Conservation (phyloP, 371 early-diverging fungal species). For the Dichotomocladium elegans region DNA sequence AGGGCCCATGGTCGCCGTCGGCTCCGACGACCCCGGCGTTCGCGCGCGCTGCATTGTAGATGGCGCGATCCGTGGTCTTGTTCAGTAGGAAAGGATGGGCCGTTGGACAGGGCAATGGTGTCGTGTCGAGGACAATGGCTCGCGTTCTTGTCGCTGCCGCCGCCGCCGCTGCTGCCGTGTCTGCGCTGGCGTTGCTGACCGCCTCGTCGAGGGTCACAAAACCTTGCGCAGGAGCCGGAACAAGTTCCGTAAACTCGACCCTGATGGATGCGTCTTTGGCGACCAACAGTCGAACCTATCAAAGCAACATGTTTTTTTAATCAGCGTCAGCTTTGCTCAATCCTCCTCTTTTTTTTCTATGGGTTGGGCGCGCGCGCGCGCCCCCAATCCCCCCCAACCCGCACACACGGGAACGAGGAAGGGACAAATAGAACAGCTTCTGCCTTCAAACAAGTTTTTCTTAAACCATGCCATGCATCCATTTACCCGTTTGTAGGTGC, state of each 20-base stretch:
- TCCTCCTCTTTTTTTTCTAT: background rate
- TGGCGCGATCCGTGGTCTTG: constrained; percentile 56
- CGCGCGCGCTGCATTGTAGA: constrained; percentile 48
- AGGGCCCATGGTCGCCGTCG: constrained; percentile 23
- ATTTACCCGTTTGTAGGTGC: background rate
- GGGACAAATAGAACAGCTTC: background rate
- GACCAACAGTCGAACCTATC: constrained; percentile 49
- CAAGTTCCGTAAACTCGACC: constrained; percentile 40
- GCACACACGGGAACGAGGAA: background rate
- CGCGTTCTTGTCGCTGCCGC: constrained; percentile 2
- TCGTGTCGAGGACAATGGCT: constrained; percentile 34
- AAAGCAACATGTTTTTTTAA: no score
- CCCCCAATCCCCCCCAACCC: no score
- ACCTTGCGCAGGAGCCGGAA: background rate
- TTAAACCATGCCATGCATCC: background rate
- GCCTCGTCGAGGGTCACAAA: background rate
- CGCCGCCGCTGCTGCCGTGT: constrained; percentile 10
- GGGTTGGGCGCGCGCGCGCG: no score
- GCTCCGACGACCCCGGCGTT: constrained; percentile 28
- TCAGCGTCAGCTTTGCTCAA: background rate
- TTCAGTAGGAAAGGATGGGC: constrained; percentile 43
- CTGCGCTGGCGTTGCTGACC: constrained; percentile 8
- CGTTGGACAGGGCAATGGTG: constrained; percentile 18
- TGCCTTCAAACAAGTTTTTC: background rate
- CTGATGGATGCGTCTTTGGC: constrained; percentile 28